Conservation (phyloP, 1,284 basidiomycete genomes). For the Cutaneotrichosporon spelunceum region DNA sequence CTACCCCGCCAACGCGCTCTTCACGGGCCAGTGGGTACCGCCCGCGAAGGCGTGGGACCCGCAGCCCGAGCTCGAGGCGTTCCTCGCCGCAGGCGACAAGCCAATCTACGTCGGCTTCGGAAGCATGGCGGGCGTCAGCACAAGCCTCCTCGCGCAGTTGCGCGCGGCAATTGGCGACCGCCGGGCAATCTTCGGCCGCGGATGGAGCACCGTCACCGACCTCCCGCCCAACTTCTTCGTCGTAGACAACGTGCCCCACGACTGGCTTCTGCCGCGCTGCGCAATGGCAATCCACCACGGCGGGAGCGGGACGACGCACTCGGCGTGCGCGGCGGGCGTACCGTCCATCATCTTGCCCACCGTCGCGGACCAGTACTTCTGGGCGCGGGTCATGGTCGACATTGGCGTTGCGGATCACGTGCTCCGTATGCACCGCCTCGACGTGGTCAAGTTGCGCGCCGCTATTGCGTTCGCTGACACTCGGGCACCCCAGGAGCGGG, state of each 20-base stretch:
- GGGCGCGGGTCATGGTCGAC: neutral
- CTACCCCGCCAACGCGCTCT: neutral
- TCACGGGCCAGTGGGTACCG: slow-evolving; percentile 1
- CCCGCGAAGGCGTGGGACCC: neutral
- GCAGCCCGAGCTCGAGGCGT: neutral
- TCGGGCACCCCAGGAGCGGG: neutral
- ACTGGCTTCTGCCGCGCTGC: slow-evolving; percentile 1
- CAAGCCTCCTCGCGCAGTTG: neutral
- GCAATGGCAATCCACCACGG: slow-evolving; percentile 5
- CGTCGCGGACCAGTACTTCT: slow-evolving; percentile 3
- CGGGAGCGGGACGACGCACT: slow-evolving; percentile 3
- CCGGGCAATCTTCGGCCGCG: slow-evolving; percentile 3
- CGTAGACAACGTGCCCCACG: neutral
- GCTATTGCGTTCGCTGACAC: slow-evolving; percentile 4
- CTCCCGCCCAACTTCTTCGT: neutral
- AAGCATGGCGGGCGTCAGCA: neutral
- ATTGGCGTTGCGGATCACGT: neutral
- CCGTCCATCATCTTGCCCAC: neutral
- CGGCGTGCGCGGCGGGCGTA: neutral
- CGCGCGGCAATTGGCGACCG: neutral
- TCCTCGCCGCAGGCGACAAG: neutral
- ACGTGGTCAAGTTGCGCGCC: neutral
- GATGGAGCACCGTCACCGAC: neutral
- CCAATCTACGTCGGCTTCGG: slow-evolving; percentile 7
- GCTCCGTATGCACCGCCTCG: neutral